A percentile compares a stretch with the other conserved stretches of the same genome.
phyloP scores from a whole-genome alignment of 805 yeast genomes.

The Metschnikowia borealis region DNA sequence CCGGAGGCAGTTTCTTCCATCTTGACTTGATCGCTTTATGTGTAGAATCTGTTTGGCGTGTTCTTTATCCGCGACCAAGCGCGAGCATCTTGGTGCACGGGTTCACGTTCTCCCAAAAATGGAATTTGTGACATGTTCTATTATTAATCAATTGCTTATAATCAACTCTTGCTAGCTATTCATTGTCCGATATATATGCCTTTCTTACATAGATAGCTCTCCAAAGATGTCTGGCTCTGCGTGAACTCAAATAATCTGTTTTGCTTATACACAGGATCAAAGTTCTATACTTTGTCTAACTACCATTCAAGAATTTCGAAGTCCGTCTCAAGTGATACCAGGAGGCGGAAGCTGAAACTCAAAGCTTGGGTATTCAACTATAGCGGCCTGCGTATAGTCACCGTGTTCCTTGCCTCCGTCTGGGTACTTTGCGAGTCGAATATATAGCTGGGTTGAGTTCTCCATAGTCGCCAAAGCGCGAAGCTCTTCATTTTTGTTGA shows the following conservation, averaged over 20 bases:
- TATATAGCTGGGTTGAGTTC: slow-evolving; percentile 39
- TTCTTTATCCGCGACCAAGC: slow-evolving; percentile 1
- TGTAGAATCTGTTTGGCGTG: neutral
- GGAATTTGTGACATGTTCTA: neutral
- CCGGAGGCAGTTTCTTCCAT: slow-evolving; percentile 43
- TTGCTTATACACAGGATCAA: neutral
- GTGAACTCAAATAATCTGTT: neutral
- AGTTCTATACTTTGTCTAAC: neutral
- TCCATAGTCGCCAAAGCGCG: slow-evolving; percentile 16
- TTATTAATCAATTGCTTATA: too few species aligned
- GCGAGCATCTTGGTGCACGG: slow-evolving; percentile 2
- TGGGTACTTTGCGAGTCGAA: slow-evolving; percentile 55
- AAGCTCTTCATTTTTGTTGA: slow-evolving; percentile 22
- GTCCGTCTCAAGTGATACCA: slow-evolving; percentile 43
- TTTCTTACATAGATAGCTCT: too few species aligned
- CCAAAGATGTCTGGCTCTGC: too few species aligned
- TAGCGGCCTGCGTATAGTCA: slow-evolving; percentile 65
- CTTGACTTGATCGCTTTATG: slow-evolving; percentile 1
- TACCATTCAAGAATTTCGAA: neutral
- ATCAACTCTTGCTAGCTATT: too few species aligned
- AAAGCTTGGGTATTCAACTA: slow-evolving; percentile 58
- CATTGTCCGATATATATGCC: too few species aligned
- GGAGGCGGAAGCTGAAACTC: slow-evolving; percentile 46
- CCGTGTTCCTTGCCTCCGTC: slow-evolving; percentile 38
- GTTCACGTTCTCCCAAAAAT: neutral